Evolutionary conservation across 176 grass and related monocot species (phyloP), one percentile per base, ranked within the genome.

Genomic region (Melocanna baccifera): DNA sequence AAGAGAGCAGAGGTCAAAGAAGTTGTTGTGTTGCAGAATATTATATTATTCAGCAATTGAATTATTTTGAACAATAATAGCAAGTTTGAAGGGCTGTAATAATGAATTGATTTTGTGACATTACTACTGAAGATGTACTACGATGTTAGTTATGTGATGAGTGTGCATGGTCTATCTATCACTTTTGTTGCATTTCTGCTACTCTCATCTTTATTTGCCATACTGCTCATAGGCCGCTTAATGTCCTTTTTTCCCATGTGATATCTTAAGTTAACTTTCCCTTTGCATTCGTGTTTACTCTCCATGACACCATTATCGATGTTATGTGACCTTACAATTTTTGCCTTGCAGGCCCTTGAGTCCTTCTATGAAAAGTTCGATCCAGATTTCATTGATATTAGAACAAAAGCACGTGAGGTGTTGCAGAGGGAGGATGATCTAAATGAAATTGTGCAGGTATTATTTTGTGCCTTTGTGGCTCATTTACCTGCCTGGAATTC

Each of bases 381-480:
- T 85, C 41, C 80, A 43, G 92, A 94, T 90, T 97, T 97, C 79
- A 97, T 97, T 73, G 89, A 93, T 78, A 97, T 97, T 51, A 90
- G 94, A 79, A 97, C 94, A 84, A 97, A 97, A 73, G 94, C 94
- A 78, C 94, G 91, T 85, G 94, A 97, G 47, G 94, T 97, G 48
- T 81, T 97, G 75, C 94, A 97, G 84, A 85, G 91, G 83, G 94
- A 97, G 83, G 94, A 97, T 68, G 94, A 97, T 78, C 80, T 97
- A 36, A 97, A 97, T 85, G 94, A 97, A 94, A 97, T 97, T 72
- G 91, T 97, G 53, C 94, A 97, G 94, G 94, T 97, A 90, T 46
- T 36, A 8, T 86, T 85, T 68, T 73, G 22, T 25, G 62, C 50
- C 15, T 77, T 62, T 77, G 22, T 52, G 34, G 36, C 53, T 62